These are phyloP conservation scores for Kodamaea hsintzibuensis DNA, from an alignment of 805 yeast genomes.

Conservation along the genomic window DNA sequence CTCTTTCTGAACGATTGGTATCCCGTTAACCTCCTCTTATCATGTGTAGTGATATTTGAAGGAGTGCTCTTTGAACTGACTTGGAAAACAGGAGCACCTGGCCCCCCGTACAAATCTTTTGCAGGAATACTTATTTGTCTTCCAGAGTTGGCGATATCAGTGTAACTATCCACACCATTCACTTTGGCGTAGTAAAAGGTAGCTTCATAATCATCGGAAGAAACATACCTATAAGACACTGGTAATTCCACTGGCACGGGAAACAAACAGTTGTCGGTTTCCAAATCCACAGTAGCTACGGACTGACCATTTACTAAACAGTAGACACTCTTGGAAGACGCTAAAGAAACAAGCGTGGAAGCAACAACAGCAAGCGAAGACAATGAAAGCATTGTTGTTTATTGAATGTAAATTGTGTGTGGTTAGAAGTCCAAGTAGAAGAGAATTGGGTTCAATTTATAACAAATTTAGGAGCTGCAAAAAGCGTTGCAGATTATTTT, in stretches of 20 bases:
- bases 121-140: constrained; percentile 36
- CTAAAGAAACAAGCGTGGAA: constrained; percentile 22
- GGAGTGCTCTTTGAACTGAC: constrained; percentile 30
- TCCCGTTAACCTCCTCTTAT: constrained; percentile 40
- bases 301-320: constrained; percentile 37
- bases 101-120: constrained; percentile 22
- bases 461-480: background rate
- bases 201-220: constrained; percentile 31
- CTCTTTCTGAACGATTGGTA: constrained; percentile 24
- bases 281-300: constrained; percentile 39
- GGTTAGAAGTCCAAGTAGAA: background rate
- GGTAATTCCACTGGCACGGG: constrained; percentile 31
- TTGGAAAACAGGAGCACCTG: constrained; percentile 27
- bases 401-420: background rate
- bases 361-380: constrained; percentile 22
- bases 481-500: background rate
- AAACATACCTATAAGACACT: constrained; percentile 24
- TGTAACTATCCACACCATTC: constrained; percentile 27
- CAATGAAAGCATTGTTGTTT: constrained; percentile 16
- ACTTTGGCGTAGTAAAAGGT: constrained; percentile 37
- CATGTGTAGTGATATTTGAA: constrained; percentile 41
- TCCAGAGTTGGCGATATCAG: constrained; percentile 37
- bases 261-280: constrained; percentile 42
- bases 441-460: background rate
- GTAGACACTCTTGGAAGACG: constrained; percentile 35